Percentiles rank a stretch among this genome's conserved stretches.
Evolutionary conservation across 2,329 filamentous ascomycete species (phyloP).

Genomic region (Pyrenophora seminiperda): DNA sequence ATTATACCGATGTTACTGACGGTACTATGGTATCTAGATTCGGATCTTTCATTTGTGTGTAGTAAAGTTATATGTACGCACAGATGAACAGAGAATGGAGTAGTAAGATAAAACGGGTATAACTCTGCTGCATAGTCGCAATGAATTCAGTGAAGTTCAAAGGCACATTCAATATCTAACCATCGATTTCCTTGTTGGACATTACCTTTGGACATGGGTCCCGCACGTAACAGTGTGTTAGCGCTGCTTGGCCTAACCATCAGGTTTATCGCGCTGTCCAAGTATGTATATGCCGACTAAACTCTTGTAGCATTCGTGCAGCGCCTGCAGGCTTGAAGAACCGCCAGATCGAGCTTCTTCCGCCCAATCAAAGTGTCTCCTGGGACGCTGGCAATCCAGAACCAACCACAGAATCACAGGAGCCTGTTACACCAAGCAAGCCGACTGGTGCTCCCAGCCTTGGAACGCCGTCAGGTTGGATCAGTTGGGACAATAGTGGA

Average conservation of each 20-base stretch:
- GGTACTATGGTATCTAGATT: constrained; percentile 20
- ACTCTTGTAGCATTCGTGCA: constrained; percentile 23
- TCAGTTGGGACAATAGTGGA: constrained; percentile 14
- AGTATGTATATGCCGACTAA: constrained; percentile 8
- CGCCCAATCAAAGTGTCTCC: constrained; percentile 26
- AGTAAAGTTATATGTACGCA: constrained; percentile 25
- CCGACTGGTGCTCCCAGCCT: constrained; percentile 16
- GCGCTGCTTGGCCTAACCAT: constrained; percentile 34
- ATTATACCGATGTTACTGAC: constrained; percentile 26
- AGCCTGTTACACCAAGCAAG: constrained; percentile 13
- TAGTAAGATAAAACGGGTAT: constrained; percentile 29
- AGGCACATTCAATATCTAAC: constrained; percentile 8
- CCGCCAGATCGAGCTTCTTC: constrained; percentile 22
- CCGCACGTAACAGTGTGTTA: constrained; percentile 30
- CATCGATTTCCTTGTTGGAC: constrained; percentile 1
- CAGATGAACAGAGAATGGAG: constrained; percentile 19
- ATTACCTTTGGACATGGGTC: constrained; percentile 26
- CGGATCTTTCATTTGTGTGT: constrained; percentile 45
- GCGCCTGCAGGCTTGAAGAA: constrained; percentile 25
- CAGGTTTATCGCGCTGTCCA: constrained; percentile 22
- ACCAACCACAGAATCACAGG: constrained; percentile 16
- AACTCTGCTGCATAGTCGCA: constrained; percentile 23
- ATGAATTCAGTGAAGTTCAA: constrained; percentile 10
- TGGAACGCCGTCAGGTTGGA: constrained; percentile 13
- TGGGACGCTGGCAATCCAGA: constrained; percentile 20